Evolutionary conservation across 1,139 yeast species (phyloP), one percentile per base, ranked within the genome.

Genomic region (Debaryomycetaceae sp.): DNA sequence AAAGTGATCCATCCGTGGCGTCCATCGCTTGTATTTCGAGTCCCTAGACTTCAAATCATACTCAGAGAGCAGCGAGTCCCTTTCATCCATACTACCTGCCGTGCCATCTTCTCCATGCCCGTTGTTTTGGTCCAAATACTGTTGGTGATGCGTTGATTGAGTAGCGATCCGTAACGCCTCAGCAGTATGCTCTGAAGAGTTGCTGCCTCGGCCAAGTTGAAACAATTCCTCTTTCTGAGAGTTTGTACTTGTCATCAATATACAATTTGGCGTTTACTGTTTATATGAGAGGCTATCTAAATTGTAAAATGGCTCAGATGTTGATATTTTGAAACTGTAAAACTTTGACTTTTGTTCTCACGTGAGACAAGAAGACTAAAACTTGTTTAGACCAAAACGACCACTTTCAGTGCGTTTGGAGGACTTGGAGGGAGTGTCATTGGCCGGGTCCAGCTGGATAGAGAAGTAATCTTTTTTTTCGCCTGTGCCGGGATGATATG

Each of bases 1-100:
- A 45, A 49, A 66, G 46, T 65, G 71, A 48, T 70, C 76, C 75
- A 70, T 70, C 37, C 59, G 59, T 0, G 75, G 72, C 0, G 73
- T 60, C 76, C 76, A 70, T 50, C 76, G 47, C 41, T 67, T 62
- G 52, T 70, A 70, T 47, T 70, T 70, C 6, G 75, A 65, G 41
- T 68, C 73, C 40, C 62, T 60, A 5, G 71, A 64, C 49, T 69
- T 69, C 48, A 68, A 53, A 44, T 69, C 75, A 43, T 57, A 65
- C 41, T 58, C 65, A n/a, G 59, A 17, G 11, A 29, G 22, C 24
- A 17, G 42, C 29, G 44, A 23, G 43, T 38, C 31, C 46, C 50
- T 34, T 8, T 27, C 31, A 8, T 37, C 37, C 7, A 39, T 34
- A 17, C 41, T 24, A 6, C 45, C 23, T 38, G 41, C 13, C 41